Evolutionary conservation across 257 asterid genomes (phyloP).

Genomic region (Plantago ovata): DNA sequence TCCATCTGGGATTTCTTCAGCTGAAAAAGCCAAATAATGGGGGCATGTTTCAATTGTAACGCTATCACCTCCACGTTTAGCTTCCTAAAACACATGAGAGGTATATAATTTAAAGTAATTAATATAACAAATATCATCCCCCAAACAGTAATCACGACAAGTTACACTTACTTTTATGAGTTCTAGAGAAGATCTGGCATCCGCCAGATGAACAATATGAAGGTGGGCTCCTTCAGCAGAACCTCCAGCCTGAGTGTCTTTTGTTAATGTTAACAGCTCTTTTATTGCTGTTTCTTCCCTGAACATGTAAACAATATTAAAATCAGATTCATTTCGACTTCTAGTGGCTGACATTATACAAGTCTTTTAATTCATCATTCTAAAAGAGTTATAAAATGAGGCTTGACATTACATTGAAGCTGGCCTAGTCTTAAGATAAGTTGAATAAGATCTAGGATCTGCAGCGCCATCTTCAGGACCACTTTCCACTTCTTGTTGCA

Average conservation of each 20-base stretch:
- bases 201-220: conserved; percentile 89
- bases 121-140: not conserved
- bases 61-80: conserved; percentile 79
- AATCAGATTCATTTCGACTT: not conserved
- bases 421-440: conserved; percentile 87
- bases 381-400: not conserved
- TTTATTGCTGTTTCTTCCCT: conserved; percentile 94
- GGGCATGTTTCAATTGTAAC: conserved; percentile 94
- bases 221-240: conserved; percentile 93
- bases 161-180: conserved; percentile 62
- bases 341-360: not conserved
- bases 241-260: conserved; percentile 69
- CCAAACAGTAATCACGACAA: not conserved
- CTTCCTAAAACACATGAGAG: conserved; percentile 47
- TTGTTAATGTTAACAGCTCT: conserved; percentile 60
- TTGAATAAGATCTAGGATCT: conserved; percentile 63
- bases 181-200: conserved; percentile 72
- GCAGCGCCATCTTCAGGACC: conserved; percentile 32
- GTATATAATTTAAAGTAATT: not conserved
- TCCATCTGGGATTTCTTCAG: conserved; percentile 89
- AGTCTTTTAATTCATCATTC: too few species aligned
- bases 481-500: conserved; percentile 43
- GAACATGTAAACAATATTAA: conserved; percentile 14
- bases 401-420: conserved; percentile 55
- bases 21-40: conserved; percentile 94